Evolutionary conservation across 2,329 filamentous ascomycete genomes (phyloP).

Genomic region (Colletotrichum trifolii): DNA sequence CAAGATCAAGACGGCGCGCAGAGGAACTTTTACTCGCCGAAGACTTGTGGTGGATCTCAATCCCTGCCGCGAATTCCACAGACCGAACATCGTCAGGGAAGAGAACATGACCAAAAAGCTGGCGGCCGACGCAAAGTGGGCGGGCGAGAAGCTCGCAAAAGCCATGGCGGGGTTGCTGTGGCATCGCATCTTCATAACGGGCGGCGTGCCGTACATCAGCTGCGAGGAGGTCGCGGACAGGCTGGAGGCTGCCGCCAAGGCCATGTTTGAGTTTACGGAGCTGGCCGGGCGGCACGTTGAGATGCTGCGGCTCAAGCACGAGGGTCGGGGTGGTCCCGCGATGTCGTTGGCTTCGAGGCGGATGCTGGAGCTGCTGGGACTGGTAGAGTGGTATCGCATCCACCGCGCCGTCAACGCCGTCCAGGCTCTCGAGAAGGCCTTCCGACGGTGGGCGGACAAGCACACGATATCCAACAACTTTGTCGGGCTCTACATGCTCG

Average conservation of each 20-base stretch:
- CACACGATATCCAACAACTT: not conserved
- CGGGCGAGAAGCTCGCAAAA: constrained; percentile 1
- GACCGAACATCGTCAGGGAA: constrained; percentile 7
- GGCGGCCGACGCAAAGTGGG: not conserved
- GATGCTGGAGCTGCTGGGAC: constrained; percentile 6
- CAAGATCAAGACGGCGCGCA: not conserved
- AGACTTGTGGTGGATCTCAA: not conserved
- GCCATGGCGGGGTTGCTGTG: constrained; percentile 18
- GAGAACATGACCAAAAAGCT: constrained; percentile 9
- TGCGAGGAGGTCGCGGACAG: not conserved
- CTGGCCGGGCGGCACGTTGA: constrained; percentile 16
- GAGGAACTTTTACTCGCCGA: not conserved
- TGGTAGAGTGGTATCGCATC: constrained; percentile 19
- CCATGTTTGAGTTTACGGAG: not conserved
- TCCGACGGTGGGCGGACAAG: not conserved
- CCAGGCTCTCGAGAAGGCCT: constrained; percentile 13
- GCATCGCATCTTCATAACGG: not conserved
- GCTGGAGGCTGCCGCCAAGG: not conserved
- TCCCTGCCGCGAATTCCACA: not conserved
- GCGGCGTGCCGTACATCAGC: not conserved
- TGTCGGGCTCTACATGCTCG: constrained; percentile 5
- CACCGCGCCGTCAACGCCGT: constrained; percentile 26
- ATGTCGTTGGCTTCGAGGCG: constrained; percentile 2
- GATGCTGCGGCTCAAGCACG: constrained; percentile 4
- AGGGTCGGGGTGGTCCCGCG: not conserved